A percentile compares a stretch with the other conserved stretches of the same genome.
phyloP scores from a whole-genome alignment of 2,329 filamentous ascomycete species.

The Monilinia fructicola region DNA sequence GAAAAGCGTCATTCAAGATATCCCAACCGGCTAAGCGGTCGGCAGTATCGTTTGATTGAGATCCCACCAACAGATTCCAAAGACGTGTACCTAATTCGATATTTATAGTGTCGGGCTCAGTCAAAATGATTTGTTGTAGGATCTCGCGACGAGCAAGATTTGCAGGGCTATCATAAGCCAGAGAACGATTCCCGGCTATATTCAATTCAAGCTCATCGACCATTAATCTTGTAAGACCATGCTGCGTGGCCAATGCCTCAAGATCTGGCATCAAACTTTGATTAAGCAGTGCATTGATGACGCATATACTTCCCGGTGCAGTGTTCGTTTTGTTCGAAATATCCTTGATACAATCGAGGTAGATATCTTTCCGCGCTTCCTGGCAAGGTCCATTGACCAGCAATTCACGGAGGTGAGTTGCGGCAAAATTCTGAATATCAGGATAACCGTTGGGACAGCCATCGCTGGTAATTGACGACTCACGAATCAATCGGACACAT shows the following conservation, averaged over 20 bases:
- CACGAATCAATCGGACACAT: conserved; percentile 68
- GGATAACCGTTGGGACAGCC: conserved; percentile 57
- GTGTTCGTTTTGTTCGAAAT: conserved; percentile 62
- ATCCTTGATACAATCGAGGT: conserved; percentile 65
- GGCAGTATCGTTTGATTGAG: conserved; percentile 55
- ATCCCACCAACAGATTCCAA: conserved; percentile 73
- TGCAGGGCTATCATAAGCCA: conserved; percentile 44
- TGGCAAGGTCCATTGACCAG: conserved; percentile 54
- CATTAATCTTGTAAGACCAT: conserved; percentile 60
- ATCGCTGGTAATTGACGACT: conserved; percentile 60
- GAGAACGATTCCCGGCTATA: conserved; percentile 26
- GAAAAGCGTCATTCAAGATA: conserved; percentile 54
- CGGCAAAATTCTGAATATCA: conserved; percentile 64
- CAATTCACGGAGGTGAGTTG: conserved; percentile 60
- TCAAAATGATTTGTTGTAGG: conserved; percentile 56
- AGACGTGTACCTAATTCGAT: conserved; percentile 61
- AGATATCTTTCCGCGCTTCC: conserved; percentile 61
- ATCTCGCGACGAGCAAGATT: conserved; percentile 58
- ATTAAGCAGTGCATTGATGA: conserved; percentile 54
- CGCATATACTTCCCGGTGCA: conserved; percentile 71
- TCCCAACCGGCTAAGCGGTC: conserved; percentile 70
- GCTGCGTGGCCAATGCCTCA: conserved; percentile 56
- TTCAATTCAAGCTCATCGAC: conserved; percentile 62
- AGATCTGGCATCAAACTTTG: conserved; percentile 52
- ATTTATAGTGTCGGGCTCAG: conserved; percentile 62